phyloP scores from a whole-genome alignment of 441 rosid species.

The Rhodomyrtus psidioides region DNA sequence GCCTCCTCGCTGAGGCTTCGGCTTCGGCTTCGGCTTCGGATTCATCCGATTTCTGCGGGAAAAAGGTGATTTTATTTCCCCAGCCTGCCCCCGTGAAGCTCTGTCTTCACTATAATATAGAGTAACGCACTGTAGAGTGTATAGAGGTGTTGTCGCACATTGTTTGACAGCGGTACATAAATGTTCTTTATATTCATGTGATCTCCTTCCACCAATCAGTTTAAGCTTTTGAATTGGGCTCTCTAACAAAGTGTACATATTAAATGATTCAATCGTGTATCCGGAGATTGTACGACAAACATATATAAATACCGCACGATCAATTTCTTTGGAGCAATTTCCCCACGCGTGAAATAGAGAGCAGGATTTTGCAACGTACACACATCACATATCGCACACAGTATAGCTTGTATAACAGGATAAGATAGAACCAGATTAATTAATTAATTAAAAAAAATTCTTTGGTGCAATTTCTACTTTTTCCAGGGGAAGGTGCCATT shows the following conservation, averaged over 20 bases:
- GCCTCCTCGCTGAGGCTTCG: slow-evolving; percentile 27
- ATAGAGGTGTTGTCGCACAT: background rate
- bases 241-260: background rate
- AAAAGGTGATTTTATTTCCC: slow-evolving; percentile 12
- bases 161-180: too few relatives aligned
- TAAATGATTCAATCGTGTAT: background rate
- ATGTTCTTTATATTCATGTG: too few relatives aligned
- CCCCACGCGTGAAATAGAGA: too few relatives aligned
- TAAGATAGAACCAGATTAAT: too few relatives aligned
- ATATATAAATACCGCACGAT: background rate
- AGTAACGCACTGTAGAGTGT: background rate
- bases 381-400: too few relatives aligned
- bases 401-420: too few relatives aligned
- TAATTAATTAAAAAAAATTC: too few relatives aligned
- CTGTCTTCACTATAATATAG: background rate
- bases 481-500: background rate
- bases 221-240: too few relatives aligned
- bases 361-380: too few relatives aligned
- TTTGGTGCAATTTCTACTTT: too few relatives aligned
- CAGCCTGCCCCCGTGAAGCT: background rate
- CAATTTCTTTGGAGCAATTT: background rate
- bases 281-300: background rate
- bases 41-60: slow-evolving; percentile 21
- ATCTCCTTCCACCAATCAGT: too few relatives aligned
- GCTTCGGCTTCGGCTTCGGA: too few relatives aligned